These are phyloP conservation scores for Juglanconis sp. DNA, from an alignment of 2,329 filamentous ascomycete species.

Conservation along the genomic window DNA sequence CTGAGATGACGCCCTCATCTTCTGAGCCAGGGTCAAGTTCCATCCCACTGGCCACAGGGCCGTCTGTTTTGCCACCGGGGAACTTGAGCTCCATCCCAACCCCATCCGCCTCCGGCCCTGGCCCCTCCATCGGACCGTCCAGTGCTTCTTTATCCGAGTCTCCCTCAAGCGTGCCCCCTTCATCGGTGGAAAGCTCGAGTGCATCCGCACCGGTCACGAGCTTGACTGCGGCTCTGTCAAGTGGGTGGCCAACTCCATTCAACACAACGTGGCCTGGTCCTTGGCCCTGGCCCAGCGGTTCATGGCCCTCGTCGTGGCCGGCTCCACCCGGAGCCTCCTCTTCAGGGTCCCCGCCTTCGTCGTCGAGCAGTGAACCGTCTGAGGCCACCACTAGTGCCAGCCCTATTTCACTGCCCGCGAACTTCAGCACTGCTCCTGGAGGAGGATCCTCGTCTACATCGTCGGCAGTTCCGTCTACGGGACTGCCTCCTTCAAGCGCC, in stretches of 20 bases:
- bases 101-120: neutral
- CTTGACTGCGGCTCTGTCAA: neutral
- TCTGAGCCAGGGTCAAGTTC: conserved; percentile 1
- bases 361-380: neutral
- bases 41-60: neutral
- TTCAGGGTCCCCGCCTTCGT: neutral
- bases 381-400: neutral
- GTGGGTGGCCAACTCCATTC: neutral
- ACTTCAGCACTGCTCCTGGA: neutral
- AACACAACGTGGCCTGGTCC: neutral
- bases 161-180: neutral
- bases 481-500: neutral
- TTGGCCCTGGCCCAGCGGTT: neutral
- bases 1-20: neutral
- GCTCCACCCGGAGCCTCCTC: neutral
- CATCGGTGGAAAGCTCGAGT: neutral
- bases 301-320: neutral
- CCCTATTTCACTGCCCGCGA: neutral
- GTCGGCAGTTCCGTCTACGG: neutral
- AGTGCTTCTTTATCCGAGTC: neutral
- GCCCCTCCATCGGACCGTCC: neutral
- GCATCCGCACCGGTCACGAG: neutral
- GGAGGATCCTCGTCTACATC: neutral
- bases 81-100: conserved; percentile 1
- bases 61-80: neutral